These are phyloP conservation scores for Xylariaceae sp. DNA, from an alignment of 2,329 filamentous ascomycete species.

Conservation along the genomic window DNA sequence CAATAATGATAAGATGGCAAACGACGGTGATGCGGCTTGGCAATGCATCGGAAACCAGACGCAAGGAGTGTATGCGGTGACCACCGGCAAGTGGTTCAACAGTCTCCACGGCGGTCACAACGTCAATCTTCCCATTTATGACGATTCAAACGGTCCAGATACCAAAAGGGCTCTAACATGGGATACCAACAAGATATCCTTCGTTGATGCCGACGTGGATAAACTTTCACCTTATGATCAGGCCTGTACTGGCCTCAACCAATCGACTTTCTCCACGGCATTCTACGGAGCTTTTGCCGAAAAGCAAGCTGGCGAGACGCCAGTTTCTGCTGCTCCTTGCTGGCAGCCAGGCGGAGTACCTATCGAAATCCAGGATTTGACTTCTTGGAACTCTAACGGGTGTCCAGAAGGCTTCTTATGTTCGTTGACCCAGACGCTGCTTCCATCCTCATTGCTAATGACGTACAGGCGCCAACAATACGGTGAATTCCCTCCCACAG, in stretches of 20 bases:
- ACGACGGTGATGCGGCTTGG: slow-evolving; percentile 37
- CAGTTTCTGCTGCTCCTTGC: slow-evolving; percentile 48
- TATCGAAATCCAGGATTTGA: slow-evolving; percentile 47
- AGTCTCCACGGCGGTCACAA: slow-evolving; percentile 35
- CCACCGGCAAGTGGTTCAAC: slow-evolving; percentile 51
- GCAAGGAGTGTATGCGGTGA: slow-evolving; percentile 44
- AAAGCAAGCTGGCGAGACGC: slow-evolving; percentile 35
- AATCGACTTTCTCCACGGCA: slow-evolving; percentile 48
- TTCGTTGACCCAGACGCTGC: slow-evolving; percentile 35
- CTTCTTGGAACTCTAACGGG: slow-evolving; percentile 45
- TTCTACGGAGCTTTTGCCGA: slow-evolving; percentile 45
- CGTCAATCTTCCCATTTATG: slow-evolving; percentile 41
- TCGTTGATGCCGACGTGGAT: slow-evolving; percentile 36
- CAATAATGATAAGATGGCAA: not conserved
- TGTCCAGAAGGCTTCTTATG: slow-evolving; percentile 52
- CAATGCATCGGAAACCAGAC: slow-evolving; percentile 54
- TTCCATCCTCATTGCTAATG: slow-evolving; percentile 8
- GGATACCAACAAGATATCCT: slow-evolving; percentile 31
- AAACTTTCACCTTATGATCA: slow-evolving; percentile 44
- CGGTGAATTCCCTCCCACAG: slow-evolving; percentile 52
- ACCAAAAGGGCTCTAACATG: slow-evolving; percentile 38
- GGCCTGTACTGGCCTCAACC: slow-evolving; percentile 51
- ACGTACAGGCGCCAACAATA: slow-evolving; percentile 49
- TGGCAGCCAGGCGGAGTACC: slow-evolving; percentile 48
- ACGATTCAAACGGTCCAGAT: slow-evolving; percentile 46